Conservation (phyloP, 108 stramenopile genomes). For the Cyclotella cryptica region DNA sequence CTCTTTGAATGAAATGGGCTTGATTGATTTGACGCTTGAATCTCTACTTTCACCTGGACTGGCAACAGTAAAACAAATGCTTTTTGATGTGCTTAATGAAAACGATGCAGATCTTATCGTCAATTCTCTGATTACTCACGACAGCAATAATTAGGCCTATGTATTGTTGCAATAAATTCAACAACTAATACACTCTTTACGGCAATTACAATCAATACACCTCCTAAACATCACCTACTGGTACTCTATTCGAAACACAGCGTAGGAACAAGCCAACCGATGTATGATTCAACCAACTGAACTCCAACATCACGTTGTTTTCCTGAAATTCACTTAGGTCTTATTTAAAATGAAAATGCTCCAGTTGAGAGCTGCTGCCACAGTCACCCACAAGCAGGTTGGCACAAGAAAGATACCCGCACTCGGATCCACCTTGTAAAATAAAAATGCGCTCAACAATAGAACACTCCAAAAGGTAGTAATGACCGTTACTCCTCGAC, state of each 20-base stretch:
- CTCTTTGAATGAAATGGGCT: constrained; percentile 36
- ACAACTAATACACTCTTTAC: no score
- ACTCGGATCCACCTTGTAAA: constrained; percentile 51
- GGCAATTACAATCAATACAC: no score
- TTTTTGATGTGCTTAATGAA: constrained; percentile 41
- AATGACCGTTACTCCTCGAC: constrained; percentile 64
- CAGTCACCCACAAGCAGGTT: constrained; percentile 73
- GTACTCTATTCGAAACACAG: neutral
- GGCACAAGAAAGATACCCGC: constrained; percentile 71
- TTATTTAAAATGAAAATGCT: constrained; percentile 61
- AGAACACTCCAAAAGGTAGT: constrained; percentile 58
- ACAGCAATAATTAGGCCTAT: no score
- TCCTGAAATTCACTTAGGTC: no score
- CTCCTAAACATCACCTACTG: no score
- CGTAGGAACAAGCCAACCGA: neutral
- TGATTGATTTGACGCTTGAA: constrained; percentile 45
- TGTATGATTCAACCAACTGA: neutral
- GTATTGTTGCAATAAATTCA: no score
- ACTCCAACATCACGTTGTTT: no score
- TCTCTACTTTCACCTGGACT: constrained; percentile 47
- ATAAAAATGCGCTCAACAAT: constrained; percentile 54
- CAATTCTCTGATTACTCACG: neutral
- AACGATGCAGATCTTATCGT: constrained; percentile 9
- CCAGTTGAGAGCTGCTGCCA: constrained; percentile 71
- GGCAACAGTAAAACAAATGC: constrained; percentile 28